Percentiles rank a stretch among this genome's conserved stretches.
These are phyloP conservation scores for Tetradesmus lagerheimii DNA, from an alignment of 139 green algal genomes.

Conservation along the genomic window DNA sequence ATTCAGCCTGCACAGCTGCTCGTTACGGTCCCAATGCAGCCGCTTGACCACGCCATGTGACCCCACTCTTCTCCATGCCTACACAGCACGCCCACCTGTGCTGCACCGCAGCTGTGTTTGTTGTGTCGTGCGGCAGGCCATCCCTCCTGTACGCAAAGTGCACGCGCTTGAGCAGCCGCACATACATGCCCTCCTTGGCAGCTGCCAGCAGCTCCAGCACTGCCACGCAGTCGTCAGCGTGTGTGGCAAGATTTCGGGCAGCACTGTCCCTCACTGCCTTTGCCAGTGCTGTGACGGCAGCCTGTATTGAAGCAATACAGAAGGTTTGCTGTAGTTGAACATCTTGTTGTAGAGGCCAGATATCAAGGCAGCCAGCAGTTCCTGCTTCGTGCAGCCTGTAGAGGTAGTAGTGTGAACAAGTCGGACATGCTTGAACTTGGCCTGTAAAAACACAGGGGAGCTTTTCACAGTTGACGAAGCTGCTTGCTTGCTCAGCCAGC, in stretches of 20 bases:
- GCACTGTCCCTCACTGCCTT: background rate
- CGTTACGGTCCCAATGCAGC: too few relatives aligned
- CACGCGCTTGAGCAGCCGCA: slow-evolving; percentile 43
- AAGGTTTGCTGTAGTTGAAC: background rate
- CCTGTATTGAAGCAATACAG: background rate
- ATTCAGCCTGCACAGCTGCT: too few relatives aligned
- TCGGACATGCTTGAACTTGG: too few relatives aligned
- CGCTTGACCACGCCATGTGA: too few relatives aligned
- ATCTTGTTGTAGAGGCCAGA: too few relatives aligned
- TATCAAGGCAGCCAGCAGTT: too few relatives aligned
- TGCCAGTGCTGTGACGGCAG: background rate
- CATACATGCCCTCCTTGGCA: slow-evolving; percentile 52
- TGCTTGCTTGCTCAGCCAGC: too few relatives aligned
- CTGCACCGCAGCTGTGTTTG: slow-evolving; percentile 30
- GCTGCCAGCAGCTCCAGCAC: slow-evolving; percentile 50
- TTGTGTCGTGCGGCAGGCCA: slow-evolving; percentile 18
- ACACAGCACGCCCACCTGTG: background rate
- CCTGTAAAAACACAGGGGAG: too few relatives aligned
- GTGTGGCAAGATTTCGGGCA: background rate
- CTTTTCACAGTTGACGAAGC: too few relatives aligned
- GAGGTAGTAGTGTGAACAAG: too few relatives aligned
- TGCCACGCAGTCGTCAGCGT: slow-evolving; percentile 41
- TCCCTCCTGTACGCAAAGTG: slow-evolving; percentile 52
- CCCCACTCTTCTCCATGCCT: too few relatives aligned
- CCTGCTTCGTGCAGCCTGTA: too few relatives aligned